Evolutionary conservation across 2,329 filamentous ascomycete species (phyloP), one percentile per base, ranked within the genome.

Genomic region (Botryotinia convoluta): DNA sequence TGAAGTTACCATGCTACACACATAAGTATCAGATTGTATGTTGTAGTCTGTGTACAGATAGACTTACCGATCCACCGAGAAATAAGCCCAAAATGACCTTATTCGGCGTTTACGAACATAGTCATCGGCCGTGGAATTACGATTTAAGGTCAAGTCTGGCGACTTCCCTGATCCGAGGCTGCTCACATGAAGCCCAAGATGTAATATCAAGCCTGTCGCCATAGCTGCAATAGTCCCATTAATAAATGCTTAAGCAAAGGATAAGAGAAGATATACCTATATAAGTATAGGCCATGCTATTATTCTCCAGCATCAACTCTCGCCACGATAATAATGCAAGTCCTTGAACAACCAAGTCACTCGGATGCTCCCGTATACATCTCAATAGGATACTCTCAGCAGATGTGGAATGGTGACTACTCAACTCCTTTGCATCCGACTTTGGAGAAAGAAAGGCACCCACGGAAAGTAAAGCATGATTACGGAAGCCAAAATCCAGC

Each of bases 31-130:
- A 65, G 35, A 35, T 35, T 45, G 4, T 48, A 45, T 4, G 35
- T 35, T 9, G 32, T 3, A 65, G 39, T 35, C 10, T 8, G 29
- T 10, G n/a, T 32, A 22, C 12, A 20, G 29, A 20, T n/a, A 16
- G 20, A 45, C 71, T 54, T 69, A 73, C 74, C 72, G 64, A 62
- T 75, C 75, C 16, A 76, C 62, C 22, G 75, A 76, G 35, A 75
- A 76, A 68, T 75, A 76, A 6, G 69, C 60, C 74, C 74, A 76
- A 45, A 76, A 75, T 3, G 74, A 71, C n/a, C 74, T 61, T 29
- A 74, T 61, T 71, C 71, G 72, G 42, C 62, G 62, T 32, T 65
- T 65, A 48, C 62, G 62, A 65, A 65, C 32, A 7, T 65, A 48
- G 29, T 48, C 62, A 26, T 65, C 42, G 10, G 29, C 32, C 18